Conservation (phyloP, 805 yeast species). For the Metschnikowia gelsemii region DNA sequence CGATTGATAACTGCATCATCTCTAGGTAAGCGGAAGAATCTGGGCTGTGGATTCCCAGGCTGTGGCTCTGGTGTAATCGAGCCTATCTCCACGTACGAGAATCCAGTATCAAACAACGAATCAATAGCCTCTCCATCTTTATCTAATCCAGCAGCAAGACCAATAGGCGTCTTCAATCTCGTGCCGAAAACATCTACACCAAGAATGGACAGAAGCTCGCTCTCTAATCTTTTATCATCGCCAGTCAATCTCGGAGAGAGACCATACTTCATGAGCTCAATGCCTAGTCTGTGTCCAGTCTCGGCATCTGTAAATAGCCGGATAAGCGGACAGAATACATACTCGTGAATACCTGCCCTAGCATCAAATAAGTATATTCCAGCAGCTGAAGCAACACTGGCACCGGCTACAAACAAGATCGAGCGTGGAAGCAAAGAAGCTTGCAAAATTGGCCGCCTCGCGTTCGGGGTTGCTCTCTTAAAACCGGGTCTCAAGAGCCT, state of each 20-base stretch:
- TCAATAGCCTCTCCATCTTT: constrained; percentile 92
- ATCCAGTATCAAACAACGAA: constrained; percentile 71
- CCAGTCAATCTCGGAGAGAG: constrained; percentile 59
- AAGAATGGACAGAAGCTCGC: constrained; percentile 39
- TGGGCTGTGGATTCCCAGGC: constrained; percentile 91
- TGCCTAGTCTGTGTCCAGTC: constrained; percentile 75
- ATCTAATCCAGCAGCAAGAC: constrained; percentile 95
- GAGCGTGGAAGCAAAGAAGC: constrained; percentile 23
- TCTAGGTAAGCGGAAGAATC: constrained; percentile 80
- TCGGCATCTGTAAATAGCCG: constrained; percentile 79
- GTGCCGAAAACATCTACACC: constrained; percentile 64
- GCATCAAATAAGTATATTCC: constrained; percentile 69
- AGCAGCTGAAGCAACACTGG: constrained; percentile 31
- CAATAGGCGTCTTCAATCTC: constrained; percentile 75
- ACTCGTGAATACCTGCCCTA: constrained; percentile 79
- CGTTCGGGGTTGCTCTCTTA: neutral
- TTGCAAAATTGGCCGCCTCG: constrained; percentile 11
- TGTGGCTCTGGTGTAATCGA: constrained; percentile 91
- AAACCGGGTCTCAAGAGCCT: constrained; percentile 6
- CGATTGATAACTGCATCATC: constrained; percentile 93
- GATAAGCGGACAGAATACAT: constrained; percentile 72
- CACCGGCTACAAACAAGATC: constrained; percentile 18
- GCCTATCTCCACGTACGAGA: constrained; percentile 89
- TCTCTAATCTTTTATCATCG: constrained; percentile 46
- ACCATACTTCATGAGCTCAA: constrained; percentile 66